Evolutionary conservation across 2,329 filamentous ascomycete species (phyloP), one percentile per base, ranked within the genome.

Genomic region (Chalaropsis ovoidea): DNA sequence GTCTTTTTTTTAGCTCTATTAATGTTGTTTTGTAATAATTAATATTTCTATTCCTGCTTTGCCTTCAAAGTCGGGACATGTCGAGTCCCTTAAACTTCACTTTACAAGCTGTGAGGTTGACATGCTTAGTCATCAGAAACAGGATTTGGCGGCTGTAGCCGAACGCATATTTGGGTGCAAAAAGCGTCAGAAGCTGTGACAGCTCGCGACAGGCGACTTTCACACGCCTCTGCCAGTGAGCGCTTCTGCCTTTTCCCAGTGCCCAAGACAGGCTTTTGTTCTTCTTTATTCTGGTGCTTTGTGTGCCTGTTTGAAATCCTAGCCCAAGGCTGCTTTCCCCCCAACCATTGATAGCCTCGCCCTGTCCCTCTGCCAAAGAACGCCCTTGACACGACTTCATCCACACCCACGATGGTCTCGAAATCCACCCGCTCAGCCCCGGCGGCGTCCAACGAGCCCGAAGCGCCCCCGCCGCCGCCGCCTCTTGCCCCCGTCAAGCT

Each of bases 401-500:
- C 35, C n/a, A 61, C 19, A 56, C 10, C 22, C 49, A 17, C n/a
- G 8, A 58, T 58, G 54, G 35, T 49, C 15, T 7, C 62, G 13
- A 54, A 47, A 24, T 27, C 45, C 31, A 41, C 15, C 27, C 45
- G 45, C 11, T 22, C 45, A 2, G 19, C 41, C 45, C 22, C 45
- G 3, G 43, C 35, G 17, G 43, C 62, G 8, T 13, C 62, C 43
- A 54, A 24, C 45, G 45, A 47, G 13, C 10, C 49, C 19, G 35
- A 27, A 11, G 24, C 49, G 11, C 17, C n/a, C n/a, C n/a, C 17
- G 7, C 27, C 63, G 17, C 49, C 63, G 43, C 63, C 54, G 56
- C 54, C 63, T 15, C 63, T 65, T 31, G 63, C 54, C 8, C 43
- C 63, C n/a, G 63, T 65, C n/a, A 58, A 58, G 42, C 15, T 60